These are phyloP conservation scores for Pulveroboletus ravenelii DNA, from an alignment of 768 basidiomycete genomes.

Conservation along the genomic window DNA sequence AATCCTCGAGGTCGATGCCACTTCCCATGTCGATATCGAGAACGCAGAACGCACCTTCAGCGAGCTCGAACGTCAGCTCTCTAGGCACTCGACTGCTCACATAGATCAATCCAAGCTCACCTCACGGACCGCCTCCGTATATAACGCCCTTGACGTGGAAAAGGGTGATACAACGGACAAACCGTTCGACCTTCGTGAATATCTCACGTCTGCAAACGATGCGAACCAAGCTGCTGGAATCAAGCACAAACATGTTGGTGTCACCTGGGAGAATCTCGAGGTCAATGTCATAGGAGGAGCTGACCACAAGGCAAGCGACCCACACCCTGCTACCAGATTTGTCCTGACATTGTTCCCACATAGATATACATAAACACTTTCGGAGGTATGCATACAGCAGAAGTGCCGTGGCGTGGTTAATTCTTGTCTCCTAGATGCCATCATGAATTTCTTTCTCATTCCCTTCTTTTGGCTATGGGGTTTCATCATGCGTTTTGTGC, in stretches of 20 bases:
- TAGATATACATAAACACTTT: constrained; percentile 57
- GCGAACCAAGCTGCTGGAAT: constrained; percentile 62
- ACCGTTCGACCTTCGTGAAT: constrained; percentile 62
- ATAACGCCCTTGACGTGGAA: constrained; percentile 33
- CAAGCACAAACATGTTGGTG: constrained; percentile 69
- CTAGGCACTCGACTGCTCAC: constrained; percentile 6
- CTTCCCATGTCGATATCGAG: constrained; percentile 44
- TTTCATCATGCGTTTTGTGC: constrained; percentile 37
- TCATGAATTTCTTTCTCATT: constrained; percentile 47
- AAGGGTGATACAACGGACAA: constrained; percentile 35
- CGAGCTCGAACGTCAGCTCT: constrained; percentile 43
- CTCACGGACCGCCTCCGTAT: constrained; percentile 23
- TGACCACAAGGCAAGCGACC: constrained; percentile 47
- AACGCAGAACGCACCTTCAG: constrained; percentile 52
- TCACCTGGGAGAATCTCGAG: constrained; percentile 67
- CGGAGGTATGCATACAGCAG: constrained; percentile 40
- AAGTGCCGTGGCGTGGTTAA: neutral
- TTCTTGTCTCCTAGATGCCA: constrained; percentile 38
- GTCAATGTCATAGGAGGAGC: constrained; percentile 56
- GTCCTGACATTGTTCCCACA: neutral
- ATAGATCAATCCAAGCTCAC: constrained; percentile 13
- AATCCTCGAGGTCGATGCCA: constrained; percentile 17
- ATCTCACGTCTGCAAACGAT: constrained; percentile 62
- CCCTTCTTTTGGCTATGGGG: constrained; percentile 48
- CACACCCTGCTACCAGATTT: neutral